Evolutionary conservation across 2,329 filamentous ascomycete species (phyloP), one percentile per base, ranked within the genome.

Genomic region (Scedosporium boydii): DNA sequence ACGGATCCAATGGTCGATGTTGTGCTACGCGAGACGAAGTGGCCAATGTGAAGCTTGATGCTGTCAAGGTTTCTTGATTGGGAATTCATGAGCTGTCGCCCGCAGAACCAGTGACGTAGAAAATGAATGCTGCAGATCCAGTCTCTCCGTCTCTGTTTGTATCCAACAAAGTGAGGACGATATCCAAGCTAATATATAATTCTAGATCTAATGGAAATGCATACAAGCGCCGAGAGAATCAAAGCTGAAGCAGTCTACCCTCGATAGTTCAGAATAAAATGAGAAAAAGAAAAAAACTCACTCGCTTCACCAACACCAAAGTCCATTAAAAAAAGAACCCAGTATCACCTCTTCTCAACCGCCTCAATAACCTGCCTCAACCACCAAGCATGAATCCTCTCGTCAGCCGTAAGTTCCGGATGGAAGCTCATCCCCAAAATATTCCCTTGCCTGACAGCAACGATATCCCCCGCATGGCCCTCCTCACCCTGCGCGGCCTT

Each of bases 351-450:
- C 34, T 38, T 57, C 21, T 55, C 60, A 48, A 51, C 4, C n/a
- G 60, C 42, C 41, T 57, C 51, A 12, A 74, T 58, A 62, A 75
- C 89, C 74, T 93, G 85, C 68, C 82, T 78, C 71, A 99, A 71
- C 95, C 95, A 99, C 95, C 95, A 98, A 4, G 85, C 81, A 74
- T 99, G 95, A 70, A 98, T 96, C 62, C 95, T 83, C 63, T 87
- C 79, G 76, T 99, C 95, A 6, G 86, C 84, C 0, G 93, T 98
- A 73, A 99, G 74, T 74, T 99, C 95, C 0, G 95, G 95, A 69
- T 98, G 95, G 71, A 98, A 99, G 70, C 93, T 97, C 3, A 90
- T 97, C 3, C 92, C 95, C 69, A 98, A 89, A 0, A 96, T 88
- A 74, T 97, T 97, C 0, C 89, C 91, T 76, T 98, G 93, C 66